Conservation (phyloP, 2,329 filamentous ascomycete genomes). For the Apiospora pterosperma region DNA sequence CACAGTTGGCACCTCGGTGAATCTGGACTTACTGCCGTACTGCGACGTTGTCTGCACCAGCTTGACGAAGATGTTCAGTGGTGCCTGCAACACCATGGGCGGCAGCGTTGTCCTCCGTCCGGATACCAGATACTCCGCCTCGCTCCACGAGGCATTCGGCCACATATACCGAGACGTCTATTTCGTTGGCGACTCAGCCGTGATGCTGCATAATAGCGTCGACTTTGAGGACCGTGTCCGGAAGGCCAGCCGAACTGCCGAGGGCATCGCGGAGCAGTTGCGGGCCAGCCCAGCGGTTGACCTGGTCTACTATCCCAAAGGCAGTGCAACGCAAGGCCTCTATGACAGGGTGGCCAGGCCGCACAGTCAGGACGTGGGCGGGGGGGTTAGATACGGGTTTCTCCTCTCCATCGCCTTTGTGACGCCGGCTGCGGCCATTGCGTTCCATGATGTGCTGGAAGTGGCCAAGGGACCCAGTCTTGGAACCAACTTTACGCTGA, state of each 20-base stretch:
- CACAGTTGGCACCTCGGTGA: slow-evolving; percentile 94
- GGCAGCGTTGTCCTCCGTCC: slow-evolving; percentile 68
- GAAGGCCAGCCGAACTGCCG: slow-evolving; percentile 81
- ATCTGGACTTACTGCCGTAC: slow-evolving; percentile 85
- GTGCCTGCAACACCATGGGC: slow-evolving; percentile 97
- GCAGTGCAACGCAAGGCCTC: slow-evolving; percentile 60
- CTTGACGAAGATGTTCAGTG: slow-evolving; percentile 94
- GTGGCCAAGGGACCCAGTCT: slow-evolving; percentile 92
- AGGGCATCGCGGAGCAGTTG: slow-evolving; percentile 74
- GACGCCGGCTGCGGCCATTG: slow-evolving; percentile 63
- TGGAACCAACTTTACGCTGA: slow-evolving; percentile 94
- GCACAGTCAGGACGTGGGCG: not conserved
- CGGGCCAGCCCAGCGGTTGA: slow-evolving; percentile 60
- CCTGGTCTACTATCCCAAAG: slow-evolving; percentile 82
- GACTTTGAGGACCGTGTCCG: slow-evolving; percentile 82
- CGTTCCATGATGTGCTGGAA: slow-evolving; percentile 81
- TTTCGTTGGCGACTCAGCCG: slow-evolving; percentile 93
- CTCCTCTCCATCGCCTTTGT: slow-evolving; percentile 82
- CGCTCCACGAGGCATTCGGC: slow-evolving; percentile 64
- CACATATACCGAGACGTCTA: slow-evolving; percentile 80
- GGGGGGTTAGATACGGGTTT: slow-evolving; percentile 77
- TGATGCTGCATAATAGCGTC: slow-evolving; percentile 92
- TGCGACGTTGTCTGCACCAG: slow-evolving; percentile 92
- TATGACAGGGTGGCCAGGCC: slow-evolving; percentile 71
- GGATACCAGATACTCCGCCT: slow-evolving; percentile 64